A percentile compares a stretch with the other conserved stretches of the same genome.
Evolutionary conservation across 768 basidiomycete species (phyloP).

Genomic region (Collybiopsis confluens): DNA sequence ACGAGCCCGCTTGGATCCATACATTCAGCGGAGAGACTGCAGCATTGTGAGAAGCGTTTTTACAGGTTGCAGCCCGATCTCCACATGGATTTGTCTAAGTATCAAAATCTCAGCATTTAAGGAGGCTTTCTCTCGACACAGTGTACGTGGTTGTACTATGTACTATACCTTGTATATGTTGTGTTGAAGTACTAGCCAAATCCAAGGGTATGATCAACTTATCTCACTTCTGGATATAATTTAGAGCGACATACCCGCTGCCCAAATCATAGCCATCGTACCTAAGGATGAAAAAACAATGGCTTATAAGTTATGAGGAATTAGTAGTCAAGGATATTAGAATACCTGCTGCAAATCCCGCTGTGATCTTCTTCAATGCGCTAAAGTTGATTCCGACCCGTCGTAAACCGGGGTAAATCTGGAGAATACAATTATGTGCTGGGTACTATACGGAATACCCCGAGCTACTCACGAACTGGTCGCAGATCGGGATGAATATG

Average conservation of each 20-base stretch:
- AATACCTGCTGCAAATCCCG: conserved; percentile 43
- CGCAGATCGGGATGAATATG: conserved; percentile 64
- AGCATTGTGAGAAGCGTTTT: conserved; percentile 30
- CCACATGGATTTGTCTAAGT: conserved; percentile 44
- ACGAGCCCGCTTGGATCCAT: conserved; percentile 73
- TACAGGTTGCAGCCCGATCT: conserved; percentile 30
- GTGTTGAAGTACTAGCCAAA: conserved; percentile 57
- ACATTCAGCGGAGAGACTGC: conserved; percentile 64
- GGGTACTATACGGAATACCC: background rate
- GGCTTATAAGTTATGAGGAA: conserved; percentile 14
- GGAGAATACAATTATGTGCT: background rate
- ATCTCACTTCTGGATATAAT: conserved; percentile 48
- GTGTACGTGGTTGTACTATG: conserved; percentile 28
- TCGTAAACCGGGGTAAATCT: conserved; percentile 56
- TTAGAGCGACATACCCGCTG: conserved; percentile 27
- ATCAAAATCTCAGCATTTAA: no score
- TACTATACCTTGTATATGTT: conserved; percentile 60
- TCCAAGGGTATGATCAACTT: no score
- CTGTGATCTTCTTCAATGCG: conserved; percentile 53
- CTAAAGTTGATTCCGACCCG: conserved; percentile 50
- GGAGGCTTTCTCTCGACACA: no score
- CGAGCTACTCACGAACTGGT: conserved; percentile 38
- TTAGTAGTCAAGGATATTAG: conserved; percentile 37
- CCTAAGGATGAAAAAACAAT: conserved; percentile 35
- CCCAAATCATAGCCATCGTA: conserved; percentile 62